Percentiles rank a stretch among this genome's conserved stretches.
phyloP scores from a whole-genome alignment of 306 rosid genomes.

The Vigna angularis region DNA sequence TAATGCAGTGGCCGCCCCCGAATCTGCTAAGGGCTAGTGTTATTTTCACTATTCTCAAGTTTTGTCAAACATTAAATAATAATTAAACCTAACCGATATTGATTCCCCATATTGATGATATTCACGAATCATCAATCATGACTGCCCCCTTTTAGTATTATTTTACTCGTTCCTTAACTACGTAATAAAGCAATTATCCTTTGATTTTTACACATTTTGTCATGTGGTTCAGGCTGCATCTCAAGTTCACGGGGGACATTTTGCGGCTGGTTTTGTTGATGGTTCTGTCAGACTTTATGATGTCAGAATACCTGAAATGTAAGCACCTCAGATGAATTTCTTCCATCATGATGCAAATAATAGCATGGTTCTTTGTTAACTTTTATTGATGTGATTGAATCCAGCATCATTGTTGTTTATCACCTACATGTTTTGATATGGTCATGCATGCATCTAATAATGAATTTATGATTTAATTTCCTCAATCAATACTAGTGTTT shows the following conservation, averaged over 20 bases:
- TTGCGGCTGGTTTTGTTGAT: conserved; percentile 96
- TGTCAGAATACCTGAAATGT: conserved; percentile 84
- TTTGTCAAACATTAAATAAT: background rate
- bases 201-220: conserved; percentile 28
- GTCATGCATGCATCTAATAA: conserved; percentile 1
- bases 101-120: no score
- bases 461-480: conserved; percentile 26
- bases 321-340: conserved; percentile 52
- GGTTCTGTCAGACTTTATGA: conserved; percentile 94
- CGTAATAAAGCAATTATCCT: background rate
- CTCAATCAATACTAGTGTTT: conserved; percentile 4
- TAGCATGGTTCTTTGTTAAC: background rate
- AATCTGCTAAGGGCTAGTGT: background rate
- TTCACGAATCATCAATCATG: no score
- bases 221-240: conserved; percentile 78
- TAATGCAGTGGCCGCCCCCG: background rate
- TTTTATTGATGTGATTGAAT: conserved; percentile 31
- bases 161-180: conserved; percentile 8
- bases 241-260: conserved; percentile 92
- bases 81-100: no score
- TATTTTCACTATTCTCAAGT: background rate
- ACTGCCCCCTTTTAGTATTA: background rate
- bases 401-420: background rate
- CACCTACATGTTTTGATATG: conserved; percentile 7
- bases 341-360: conserved; percentile 5